Base-by-base conservation (phyloP, 2,329 filamentous ascomycete species). In the Fusarium sp. region DNA sequence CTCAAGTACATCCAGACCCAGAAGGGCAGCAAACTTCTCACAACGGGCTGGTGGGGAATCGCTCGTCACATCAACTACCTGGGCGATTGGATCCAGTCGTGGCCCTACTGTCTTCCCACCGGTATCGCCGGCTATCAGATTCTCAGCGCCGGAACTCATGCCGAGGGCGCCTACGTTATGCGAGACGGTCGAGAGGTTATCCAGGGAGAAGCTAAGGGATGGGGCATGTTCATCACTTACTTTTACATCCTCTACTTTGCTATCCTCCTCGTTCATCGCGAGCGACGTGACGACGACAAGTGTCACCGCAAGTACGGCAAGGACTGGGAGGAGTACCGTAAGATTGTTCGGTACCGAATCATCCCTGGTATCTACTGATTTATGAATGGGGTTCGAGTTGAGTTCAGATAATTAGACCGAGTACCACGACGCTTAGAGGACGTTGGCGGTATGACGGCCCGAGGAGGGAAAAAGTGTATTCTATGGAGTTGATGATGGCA, bases 221-320 rank as follows among this genome's bases (percentile, higher is more conserved):
- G 93, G 89, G 94, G 92, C 50, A 94, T 95, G 83, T 84, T 95
- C 49, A 89, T 98, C 74, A 97, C 95, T 0, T 98, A 98, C 85
- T 98, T 98, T 80, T 98, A 97, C 84, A 87, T 98, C 75, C 77
- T 97, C 12, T 98, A 98, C 85, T 98, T 98, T 84, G 94, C 91
- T 7, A 84, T 97, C 17, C 83, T 98, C 70, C 86, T 98, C 15
- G 85, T 98, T 59, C 95, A 98, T 80, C 92, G 95, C 25, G 94
- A 97, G 80, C 85, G 90, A 65, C 88, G 95, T 58, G 95, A 98
- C 75, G 95, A 98, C 75, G 93, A 94, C 80, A 97, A 97, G 86
- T 98, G 95, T 82, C 86, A 88, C 71, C 89, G 89, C 79, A 98
- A 98, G 86, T 98, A 98, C 78, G 95, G 95, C 31, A 91, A 91